These are phyloP conservation scores for Penicillium vulpinum DNA, from an alignment of 2,329 filamentous ascomycete species.

Conservation along the genomic window DNA sequence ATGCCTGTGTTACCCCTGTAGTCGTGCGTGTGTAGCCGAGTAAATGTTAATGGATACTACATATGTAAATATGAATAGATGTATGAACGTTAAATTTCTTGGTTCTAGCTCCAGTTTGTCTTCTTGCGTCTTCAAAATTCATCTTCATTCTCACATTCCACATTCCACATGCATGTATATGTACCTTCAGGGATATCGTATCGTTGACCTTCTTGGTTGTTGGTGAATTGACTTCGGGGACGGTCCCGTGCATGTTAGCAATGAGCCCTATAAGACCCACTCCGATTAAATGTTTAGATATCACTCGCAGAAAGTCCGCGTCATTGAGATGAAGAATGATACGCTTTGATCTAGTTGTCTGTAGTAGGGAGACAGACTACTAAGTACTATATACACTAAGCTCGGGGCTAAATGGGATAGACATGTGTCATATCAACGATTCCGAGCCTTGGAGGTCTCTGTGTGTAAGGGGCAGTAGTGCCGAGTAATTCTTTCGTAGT, in stretches of 20 bases:
- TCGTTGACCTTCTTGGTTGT: neutral
- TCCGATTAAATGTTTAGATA: neutral
- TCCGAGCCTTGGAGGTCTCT: too few species aligned
- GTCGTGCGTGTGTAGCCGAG: too few species aligned
- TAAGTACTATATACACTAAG: neutral
- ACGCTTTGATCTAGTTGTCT: neutral
- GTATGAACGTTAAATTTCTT: too few species aligned
- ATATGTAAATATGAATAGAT: too few species aligned
- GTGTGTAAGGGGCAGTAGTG: neutral
- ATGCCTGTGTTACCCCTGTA: too few species aligned
- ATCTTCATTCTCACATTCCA: too few species aligned
- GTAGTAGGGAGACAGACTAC: neutral
- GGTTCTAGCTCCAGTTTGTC: neutral
- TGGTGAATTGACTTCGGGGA: too few species aligned
- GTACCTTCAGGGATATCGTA: neutral
- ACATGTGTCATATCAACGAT: neutral
- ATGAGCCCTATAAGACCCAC: neutral
- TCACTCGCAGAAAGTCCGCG: neutral
- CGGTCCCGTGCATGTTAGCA: too few species aligned
- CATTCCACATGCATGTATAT: neutral
- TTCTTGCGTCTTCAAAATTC: neutral
- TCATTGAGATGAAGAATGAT: neutral
- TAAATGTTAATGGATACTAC: too few species aligned
- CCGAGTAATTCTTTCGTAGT: neutral
- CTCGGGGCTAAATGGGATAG: neutral